These are phyloP conservation scores for Gypsophila paniculata DNA, from an alignment of 179 eudicot species.

Conservation along the genomic window DNA sequence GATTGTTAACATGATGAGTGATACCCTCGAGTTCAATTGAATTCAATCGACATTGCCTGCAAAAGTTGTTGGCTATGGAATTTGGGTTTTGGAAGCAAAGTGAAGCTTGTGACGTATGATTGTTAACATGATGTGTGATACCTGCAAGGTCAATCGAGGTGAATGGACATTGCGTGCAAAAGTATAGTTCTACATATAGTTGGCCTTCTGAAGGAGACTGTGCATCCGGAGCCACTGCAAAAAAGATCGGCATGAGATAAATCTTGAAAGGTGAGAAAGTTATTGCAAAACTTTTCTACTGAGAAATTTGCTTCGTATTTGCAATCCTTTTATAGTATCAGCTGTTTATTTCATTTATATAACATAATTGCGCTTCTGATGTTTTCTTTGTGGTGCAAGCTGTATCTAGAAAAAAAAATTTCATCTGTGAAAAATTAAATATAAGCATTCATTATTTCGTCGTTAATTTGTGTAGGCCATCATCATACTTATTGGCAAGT, in stretches of 20 bases:
- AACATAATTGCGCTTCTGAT: constrained; percentile 21
- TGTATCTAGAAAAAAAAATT: constrained; percentile 15
- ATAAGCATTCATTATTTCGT: constrained; percentile 24
- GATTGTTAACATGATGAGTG: constrained; percentile 23
- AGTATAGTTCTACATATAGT: constrained; percentile 20
- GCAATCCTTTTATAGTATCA: constrained; percentile 16
- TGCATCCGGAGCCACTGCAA: constrained; percentile 21
- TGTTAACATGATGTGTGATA: constrained; percentile 21
- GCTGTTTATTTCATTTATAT: constrained; percentile 4
- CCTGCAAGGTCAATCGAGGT: constrained; percentile 24
- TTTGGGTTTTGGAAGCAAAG: constrained; percentile 15
- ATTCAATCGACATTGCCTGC: constrained; percentile 30
- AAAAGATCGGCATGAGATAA: constrained; percentile 10
- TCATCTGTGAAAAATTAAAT: constrained; percentile 21
- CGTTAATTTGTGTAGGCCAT: constrained; percentile 25
- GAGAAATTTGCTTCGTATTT: constrained; percentile 8
- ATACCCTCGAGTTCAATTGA: constrained; percentile 22
- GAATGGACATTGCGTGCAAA: constrained; percentile 30
- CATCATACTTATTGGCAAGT: constrained; percentile 8
- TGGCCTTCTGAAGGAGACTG: constrained; percentile 22
- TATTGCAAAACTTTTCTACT: constrained; percentile 13
- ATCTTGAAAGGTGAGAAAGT: constrained; percentile 20
- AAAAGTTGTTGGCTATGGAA: constrained; percentile 17
- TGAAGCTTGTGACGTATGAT: constrained; percentile 28
- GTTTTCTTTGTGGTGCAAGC: constrained; percentile 10